A percentile compares a stretch with the other conserved stretches of the same genome.
Evolutionary conservation across 805 yeast genomes (phyloP).

Genomic region (Ogataea glucozyma): DNA sequence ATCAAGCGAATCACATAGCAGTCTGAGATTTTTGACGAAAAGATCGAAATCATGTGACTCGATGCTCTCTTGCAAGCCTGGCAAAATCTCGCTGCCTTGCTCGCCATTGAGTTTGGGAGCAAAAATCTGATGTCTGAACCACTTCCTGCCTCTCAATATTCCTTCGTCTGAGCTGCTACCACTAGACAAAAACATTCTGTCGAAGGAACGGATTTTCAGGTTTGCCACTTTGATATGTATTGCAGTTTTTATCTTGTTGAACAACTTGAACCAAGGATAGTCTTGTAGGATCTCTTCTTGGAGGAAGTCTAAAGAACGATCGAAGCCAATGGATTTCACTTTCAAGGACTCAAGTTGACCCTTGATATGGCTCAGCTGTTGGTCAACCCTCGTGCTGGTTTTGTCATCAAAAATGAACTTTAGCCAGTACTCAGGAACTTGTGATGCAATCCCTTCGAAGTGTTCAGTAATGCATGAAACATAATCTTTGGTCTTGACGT

Average conservation of each 20-base stretch:
- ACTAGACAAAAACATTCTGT: constrained; percentile 50
- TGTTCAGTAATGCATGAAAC: constrained; percentile 42
- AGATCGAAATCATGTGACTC: constrained; percentile 44
- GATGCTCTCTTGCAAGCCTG: constrained; percentile 60
- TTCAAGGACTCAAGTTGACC: constrained; percentile 13
- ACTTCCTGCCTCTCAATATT: constrained; percentile 51
- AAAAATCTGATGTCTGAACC: constrained; percentile 65
- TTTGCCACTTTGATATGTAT: constrained; percentile 58
- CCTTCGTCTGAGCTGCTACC: constrained; percentile 26
- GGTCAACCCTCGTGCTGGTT: constrained; percentile 28
- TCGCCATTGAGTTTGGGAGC: constrained; percentile 61
- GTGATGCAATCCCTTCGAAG: constrained; percentile 31
- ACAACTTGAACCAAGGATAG: constrained; percentile 74
- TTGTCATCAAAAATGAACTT: constrained; percentile 19
- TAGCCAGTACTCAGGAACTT: constrained; percentile 36
- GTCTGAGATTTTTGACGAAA: constrained; percentile 21
- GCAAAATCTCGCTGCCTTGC: constrained; percentile 51
- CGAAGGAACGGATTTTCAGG: constrained; percentile 52
- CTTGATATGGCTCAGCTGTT: constrained; percentile 13
- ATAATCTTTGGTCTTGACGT: constrained; percentile 49
- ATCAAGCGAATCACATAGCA: constrained; percentile 11
- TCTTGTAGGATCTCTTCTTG: constrained; percentile 58
- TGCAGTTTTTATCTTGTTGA: constrained; percentile 58
- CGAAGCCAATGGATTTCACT: constrained; percentile 21
- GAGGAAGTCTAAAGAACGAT: constrained; percentile 33